Base-by-base conservation (phyloP, 2,329 filamentous ascomycete genomes). In the Akanthomyces uredinophilus region DNA sequence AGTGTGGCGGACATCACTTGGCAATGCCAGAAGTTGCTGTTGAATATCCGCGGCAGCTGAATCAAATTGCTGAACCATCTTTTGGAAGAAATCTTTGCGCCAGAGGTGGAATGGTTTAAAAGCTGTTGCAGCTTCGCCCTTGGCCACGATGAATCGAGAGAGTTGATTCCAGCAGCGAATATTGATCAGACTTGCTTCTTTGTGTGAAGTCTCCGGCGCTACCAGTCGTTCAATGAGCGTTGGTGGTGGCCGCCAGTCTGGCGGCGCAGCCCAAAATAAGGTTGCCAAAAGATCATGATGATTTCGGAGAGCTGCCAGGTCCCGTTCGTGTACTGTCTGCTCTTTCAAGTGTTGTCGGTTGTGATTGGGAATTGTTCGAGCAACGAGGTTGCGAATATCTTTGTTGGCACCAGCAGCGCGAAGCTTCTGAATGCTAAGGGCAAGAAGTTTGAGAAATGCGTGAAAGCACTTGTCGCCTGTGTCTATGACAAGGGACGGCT, bases 241-340 rank as follows among this genome's bases (percentile, higher is more conserved):
- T 1, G 82, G 72, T 6, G 76, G 76, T 4, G 83, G 85, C 8
- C 86, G 79, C 54, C 84, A 68, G 3, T 81, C 79, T 1, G 77
- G 69, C 10, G 86, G 86, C 1, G 83, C 79, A 6, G 82, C 83
- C 85, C 86, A 90, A 69, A 84, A 89, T 5, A 90, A 75, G 0
- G 85, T 87, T 65, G 83, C 86, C 4, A 90, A 76, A 47, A 90
- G 79, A 70, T 90, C 87, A 63, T 89, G 87, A 64, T 90, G 87
- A 64, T 90, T 90, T 62, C 86, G 78, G 49, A 90, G 73, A 5
- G 86, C 85, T 4, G 85, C 84, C 51, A 89, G 76, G 54, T 90
- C 86, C 43, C 81, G 80, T 66, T 86, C 78, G 62, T 82, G 79
- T 13, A 88, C 79, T 6, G 76, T 78, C 63, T 86, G 80, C 68